phyloP scores from a whole-genome alignment of 306 rosid genomes.

The Vigna nakashimae region DNA sequence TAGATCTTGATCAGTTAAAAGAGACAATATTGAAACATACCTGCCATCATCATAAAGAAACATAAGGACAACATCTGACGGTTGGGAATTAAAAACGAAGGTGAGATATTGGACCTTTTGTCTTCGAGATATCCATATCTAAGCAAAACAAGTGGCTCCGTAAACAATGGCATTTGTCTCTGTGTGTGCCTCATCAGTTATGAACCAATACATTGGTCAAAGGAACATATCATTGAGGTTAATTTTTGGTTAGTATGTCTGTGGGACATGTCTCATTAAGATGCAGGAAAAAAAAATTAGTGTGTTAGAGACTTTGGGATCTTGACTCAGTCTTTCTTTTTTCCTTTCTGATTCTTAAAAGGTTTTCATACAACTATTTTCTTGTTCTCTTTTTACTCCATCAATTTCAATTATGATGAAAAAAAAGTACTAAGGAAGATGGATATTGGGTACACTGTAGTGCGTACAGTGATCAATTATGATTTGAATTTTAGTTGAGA shows the following conservation, averaged over 20 bases:
- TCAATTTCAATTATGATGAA: background rate
- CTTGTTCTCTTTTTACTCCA: background rate
- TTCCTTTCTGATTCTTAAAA: background rate
- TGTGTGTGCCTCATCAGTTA: background rate
- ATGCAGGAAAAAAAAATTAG: constrained; percentile 30
- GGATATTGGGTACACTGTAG: background rate
- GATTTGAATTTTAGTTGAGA: background rate
- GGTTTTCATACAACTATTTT: background rate
- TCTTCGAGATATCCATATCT: background rate
- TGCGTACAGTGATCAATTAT: background rate
- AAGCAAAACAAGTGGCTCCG: constrained; percentile 15
- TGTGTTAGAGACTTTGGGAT: constrained; percentile 28
- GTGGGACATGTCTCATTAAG: constrained; percentile 42
- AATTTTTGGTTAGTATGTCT: constrained; percentile 29
- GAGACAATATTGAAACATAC: constrained; percentile 36
- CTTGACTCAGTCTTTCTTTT: background rate
- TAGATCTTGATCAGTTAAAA: constrained; percentile 24
- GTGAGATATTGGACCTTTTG: constrained; percentile 26
- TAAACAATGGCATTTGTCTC: background rate
- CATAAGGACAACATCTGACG: background rate
- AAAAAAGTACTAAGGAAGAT: background rate
- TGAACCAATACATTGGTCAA: constrained; percentile 38
- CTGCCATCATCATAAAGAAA: constrained; percentile 28
- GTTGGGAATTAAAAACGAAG: constrained; percentile 16
- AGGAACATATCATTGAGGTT: constrained; percentile 26